Base-by-base conservation (phyloP, 768 basidiomycete species). In the Pluteus cervinus region DNA sequence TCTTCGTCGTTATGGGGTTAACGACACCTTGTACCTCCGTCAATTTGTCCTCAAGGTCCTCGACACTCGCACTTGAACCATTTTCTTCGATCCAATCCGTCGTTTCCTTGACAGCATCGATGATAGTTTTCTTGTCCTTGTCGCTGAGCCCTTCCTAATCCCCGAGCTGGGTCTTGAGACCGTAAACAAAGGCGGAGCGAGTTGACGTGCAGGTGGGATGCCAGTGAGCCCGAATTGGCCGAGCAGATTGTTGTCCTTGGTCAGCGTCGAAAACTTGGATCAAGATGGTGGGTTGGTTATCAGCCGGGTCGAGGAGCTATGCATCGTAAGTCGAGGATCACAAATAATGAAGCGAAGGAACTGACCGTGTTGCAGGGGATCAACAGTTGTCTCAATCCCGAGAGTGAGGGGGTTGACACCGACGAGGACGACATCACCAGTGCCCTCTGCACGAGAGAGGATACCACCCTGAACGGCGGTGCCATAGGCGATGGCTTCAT, bases 391-490 rank as follows among this genome's bases (percentile, higher is more conserved):
- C 76, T 97, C 94, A 51, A 98, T 99, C 77, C 94, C 93, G 58
- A 97, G 89, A 21, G 94, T 94, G 26, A 98, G 77, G 18, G 94
- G 92, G 69, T 83, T 86, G 57, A 98, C 90, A 62, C 98, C 94
- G 54, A 99, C 88, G 40, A 99, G 84, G 44, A 97, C 84, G 45
- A 97, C 75, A 48, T 91, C 93, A 44, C 77, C 79, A 39, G 87
- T 88, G 45, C 84, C 86, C 57, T 88, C 84, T 53, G 90, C 91
- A 45, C 94, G 94, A 33, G 92, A 86, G 47, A 99, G 86, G 53
- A 99, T 94, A 68, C 90, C 94, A 64, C 89, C 94, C 66, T 99
- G 94, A 48, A 98, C 90, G 37, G 94, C 94, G 46, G 94, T 94
- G 75, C 94, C 94, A 54, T 96, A 97, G 31, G 94, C 92, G 49